Evolutionary conservation across 306 rosid species (phyloP).

Genomic region (Prunus persica): DNA sequence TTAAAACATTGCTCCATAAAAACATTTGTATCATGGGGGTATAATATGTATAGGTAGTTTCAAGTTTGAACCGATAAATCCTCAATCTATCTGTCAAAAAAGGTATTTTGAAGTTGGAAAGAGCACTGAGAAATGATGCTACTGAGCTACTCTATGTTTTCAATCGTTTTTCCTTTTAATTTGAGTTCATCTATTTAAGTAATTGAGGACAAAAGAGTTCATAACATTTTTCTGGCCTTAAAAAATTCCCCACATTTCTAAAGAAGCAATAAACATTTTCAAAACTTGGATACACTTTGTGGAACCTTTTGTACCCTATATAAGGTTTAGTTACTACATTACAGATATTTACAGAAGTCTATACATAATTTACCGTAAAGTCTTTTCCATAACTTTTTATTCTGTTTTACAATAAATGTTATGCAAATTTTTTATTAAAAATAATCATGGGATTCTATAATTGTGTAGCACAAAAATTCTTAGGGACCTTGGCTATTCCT

Average conservation of each 20-base stretch:
- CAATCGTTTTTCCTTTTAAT: background rate
- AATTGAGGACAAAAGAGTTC: background rate
- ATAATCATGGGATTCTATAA: background rate
- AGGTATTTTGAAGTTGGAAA: background rate
- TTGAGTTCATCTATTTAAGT: background rate
- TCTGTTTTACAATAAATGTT: background rate
- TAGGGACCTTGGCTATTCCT: background rate
- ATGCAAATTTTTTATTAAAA: background rate
- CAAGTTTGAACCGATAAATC: background rate
- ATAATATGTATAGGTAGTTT: background rate
- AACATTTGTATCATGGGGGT: background rate
- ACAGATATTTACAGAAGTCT: background rate
- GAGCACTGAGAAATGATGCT: background rate
- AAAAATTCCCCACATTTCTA: background rate
- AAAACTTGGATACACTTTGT: background rate
- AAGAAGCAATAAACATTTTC: background rate
- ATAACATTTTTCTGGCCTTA: too few species aligned
- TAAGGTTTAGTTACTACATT: background rate
- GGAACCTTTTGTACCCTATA: background rate
- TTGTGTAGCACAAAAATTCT: background rate
- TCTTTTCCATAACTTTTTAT: background rate
- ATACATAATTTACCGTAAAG: too few species aligned
- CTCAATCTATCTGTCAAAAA: background rate
- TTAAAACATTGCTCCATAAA: background rate
- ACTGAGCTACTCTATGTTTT: background rate